These are phyloP conservation scores for Eucommia ulmoides DNA, from an alignment of 257 asterid species.

Conservation along the genomic window DNA sequence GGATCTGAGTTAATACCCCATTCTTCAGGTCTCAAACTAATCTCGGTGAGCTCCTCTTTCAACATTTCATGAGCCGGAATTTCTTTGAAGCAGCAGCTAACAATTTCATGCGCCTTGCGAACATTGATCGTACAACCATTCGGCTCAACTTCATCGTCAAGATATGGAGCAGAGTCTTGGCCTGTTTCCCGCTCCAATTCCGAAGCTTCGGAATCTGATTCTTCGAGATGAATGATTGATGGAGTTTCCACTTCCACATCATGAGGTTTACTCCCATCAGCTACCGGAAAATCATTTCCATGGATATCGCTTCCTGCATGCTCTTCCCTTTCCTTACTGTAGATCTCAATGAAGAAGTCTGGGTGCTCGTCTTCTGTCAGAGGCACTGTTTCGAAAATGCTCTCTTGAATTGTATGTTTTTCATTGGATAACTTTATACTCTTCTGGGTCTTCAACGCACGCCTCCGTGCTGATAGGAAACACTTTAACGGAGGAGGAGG, in stretches of 20 bases:
- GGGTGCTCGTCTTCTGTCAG: conserved; percentile 13
- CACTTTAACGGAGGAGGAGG: conserved; percentile 57
- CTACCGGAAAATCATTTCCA: background rate
- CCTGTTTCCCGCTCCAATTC: conserved; percentile 49
- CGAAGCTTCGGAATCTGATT: conserved; percentile 24
- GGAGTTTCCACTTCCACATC: conserved; percentile 11
- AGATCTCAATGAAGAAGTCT: conserved; percentile 48
- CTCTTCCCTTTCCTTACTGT: conserved; percentile 19
- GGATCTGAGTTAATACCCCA: conserved; percentile 1
- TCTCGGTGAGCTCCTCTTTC: conserved; percentile 25
- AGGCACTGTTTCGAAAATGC: no score
- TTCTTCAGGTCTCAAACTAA: conserved; percentile 20
- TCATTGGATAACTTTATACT: conserved; percentile 26
- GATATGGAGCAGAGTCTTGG: conserved; percentile 13
- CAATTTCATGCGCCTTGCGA: conserved; percentile 7
- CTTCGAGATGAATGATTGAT: conserved; percentile 9
- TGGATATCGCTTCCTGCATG: background rate
- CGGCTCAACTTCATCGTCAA: conserved; percentile 26
- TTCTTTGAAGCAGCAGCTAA: conserved; percentile 15
- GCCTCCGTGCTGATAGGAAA: conserved; percentile 61
- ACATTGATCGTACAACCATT: background rate
- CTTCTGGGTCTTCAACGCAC: conserved; percentile 43
- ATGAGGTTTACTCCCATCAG: background rate
- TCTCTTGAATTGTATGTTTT: conserved; percentile 6
- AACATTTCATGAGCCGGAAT: conserved; percentile 15